Evolutionary conservation across 2,329 filamentous ascomycete species (phyloP).

Genomic region (Trichoderma oligosporum): DNA sequence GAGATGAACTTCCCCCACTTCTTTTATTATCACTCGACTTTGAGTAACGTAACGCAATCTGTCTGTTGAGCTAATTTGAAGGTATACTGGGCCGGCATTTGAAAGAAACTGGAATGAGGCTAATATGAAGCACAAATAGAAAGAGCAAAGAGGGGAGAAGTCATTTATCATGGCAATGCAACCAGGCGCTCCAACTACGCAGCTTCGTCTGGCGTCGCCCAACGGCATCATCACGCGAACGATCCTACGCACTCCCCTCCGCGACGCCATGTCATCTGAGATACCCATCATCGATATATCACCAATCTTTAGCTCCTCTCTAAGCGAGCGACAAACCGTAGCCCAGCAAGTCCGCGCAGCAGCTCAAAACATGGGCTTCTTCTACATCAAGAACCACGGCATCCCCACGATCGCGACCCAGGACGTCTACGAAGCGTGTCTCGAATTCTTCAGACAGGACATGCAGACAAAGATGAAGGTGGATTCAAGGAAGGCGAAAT

Average conservation of each 20-base stretch:
- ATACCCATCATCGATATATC: conserved; percentile 54
- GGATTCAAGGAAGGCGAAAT: conserved; percentile 35
- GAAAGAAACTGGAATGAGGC: not conserved
- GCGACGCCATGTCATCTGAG: conserved; percentile 39
- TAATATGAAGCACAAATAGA: not conserved
- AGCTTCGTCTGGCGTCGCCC: conserved; percentile 36
- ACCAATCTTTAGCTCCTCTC: conserved; percentile 35
- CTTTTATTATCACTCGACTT: not conserved
- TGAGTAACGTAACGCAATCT: too few relatives aligned
- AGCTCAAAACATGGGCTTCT: conserved; percentile 51
- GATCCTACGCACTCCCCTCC: conserved; percentile 35
- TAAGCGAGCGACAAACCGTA: conserved; percentile 37
- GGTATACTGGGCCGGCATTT: too few relatives aligned
- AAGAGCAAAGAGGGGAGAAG: not conserved
- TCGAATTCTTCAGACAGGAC: conserved; percentile 48
- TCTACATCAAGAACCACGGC: conserved; percentile 52
- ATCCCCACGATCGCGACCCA: conserved; percentile 34
- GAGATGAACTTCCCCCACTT: not conserved
- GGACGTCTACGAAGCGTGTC: conserved; percentile 32
- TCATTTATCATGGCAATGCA: conserved; percentile 11
- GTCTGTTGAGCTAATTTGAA: too few relatives aligned
- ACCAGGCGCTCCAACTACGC: conserved; percentile 23
- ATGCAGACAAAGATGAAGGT: conserved; percentile 41
- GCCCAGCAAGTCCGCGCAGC: conserved; percentile 43
- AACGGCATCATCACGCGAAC: conserved; percentile 37